Base-by-base conservation (phyloP, 768 basidiomycete genomes). In the Mycena chlorophos region DNA sequence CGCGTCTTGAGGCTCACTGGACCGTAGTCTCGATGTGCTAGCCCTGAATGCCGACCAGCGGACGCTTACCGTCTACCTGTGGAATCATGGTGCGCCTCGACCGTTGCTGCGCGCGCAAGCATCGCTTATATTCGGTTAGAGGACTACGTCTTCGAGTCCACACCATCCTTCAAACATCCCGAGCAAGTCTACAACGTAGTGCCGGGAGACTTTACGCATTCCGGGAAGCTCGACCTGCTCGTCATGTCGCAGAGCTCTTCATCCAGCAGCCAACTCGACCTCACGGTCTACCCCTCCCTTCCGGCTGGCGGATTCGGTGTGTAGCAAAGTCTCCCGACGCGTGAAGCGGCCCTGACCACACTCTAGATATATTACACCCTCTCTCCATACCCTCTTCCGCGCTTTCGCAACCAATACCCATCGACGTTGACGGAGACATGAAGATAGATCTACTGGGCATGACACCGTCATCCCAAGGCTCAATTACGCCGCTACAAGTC, bases 171-270 rank as follows among this genome's bases (percentile, higher is more conserved):
- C 62, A 76, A 71, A 49, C 86, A 90, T 72, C 70, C 80, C 5
- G 60, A 68, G 25, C 77, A 75, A 27, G 77, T 97, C 20, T 73
- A 82, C 57, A 97, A 97, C 66, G 86, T 95, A 49, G 82, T 98
- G 10, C 94, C 95, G 0, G 92, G 91, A 20, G 97, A 99, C 72
- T 97, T 89, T 66, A 89, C 94, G 23, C 89, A 94, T 66, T 89
- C 94, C 54, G 97, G 97, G 27, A 87, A 84, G 63, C 79, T 98
- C 3, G 97, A 98, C 70, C 66, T 97, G 1, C 82, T 98, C 1
- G 83, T 98, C 43, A 94, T 98, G 90, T 83, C 86, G 39, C 76
- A 85, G 52, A 78, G 79, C 58, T 69, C 66, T 48, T 74, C n/a
- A n/a, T n/a, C 64, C 39, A 75, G 61, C 49, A 76, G 65, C 58